These are phyloP conservation scores for Wilhelminamyces savonicus DNA, from an alignment of 805 yeast genomes.

Conservation along the genomic window DNA sequence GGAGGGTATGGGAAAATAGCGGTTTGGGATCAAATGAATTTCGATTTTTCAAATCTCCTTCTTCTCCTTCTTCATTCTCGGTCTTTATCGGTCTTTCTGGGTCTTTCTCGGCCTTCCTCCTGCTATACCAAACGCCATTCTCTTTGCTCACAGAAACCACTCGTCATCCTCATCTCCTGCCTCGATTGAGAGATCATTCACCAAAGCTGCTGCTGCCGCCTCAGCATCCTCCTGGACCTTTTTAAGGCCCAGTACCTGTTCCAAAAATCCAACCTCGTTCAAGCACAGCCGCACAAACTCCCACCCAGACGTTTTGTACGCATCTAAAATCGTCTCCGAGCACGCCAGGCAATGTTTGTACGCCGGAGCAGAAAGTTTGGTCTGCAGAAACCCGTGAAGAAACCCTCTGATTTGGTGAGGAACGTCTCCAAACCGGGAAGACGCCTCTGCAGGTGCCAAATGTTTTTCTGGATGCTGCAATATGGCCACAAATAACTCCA, in stretches of 20 bases:
- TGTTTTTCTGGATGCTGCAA: constrained; percentile 59
- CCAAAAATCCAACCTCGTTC: constrained; percentile 59
- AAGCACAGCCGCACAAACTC: constrained; percentile 70
- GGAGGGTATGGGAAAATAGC: too few relatives aligned
- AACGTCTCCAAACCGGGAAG: constrained; percentile 51
- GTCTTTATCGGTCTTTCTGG: too few relatives aligned
- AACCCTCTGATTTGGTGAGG: constrained; percentile 95
- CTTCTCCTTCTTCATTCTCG: too few relatives aligned
- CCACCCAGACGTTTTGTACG: constrained; percentile 61
- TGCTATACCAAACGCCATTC: too few relatives aligned
- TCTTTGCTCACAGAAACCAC: too few relatives aligned
- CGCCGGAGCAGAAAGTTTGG: constrained; percentile 64
- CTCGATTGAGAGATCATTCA: constrained; percentile 17
- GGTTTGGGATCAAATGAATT: too few relatives aligned
- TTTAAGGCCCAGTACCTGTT: constrained; percentile 72
- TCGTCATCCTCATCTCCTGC: too few relatives aligned
- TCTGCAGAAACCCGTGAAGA: constrained; percentile 54
- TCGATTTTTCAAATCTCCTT: too few relatives aligned
- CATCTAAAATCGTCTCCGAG: constrained; percentile 50
- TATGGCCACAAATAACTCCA: constrained; percentile 70
- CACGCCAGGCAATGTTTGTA: constrained; percentile 87
- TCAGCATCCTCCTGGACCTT: constrained; percentile 71
- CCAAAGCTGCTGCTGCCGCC: constrained; percentile 27
- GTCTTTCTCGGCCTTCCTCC: too few relatives aligned
- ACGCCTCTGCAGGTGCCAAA: constrained; percentile 32